A percentile compares a stretch with the other conserved stretches of the same genome.
Conservation (phyloP, 1,284 basidiomycete species). For the Bjerkandera adusta region DNA sequence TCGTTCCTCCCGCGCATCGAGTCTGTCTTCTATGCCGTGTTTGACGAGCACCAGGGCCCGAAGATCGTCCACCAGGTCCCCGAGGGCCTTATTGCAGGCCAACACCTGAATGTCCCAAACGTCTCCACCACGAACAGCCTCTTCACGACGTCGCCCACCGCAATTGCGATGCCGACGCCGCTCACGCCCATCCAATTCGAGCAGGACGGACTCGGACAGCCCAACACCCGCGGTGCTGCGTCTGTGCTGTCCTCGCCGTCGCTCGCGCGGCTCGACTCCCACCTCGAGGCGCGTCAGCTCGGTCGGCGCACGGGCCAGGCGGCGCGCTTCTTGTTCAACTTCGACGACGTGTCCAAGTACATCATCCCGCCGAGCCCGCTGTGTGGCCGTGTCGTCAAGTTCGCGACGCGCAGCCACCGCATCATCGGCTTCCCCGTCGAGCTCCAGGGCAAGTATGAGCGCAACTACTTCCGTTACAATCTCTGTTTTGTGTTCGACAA, state of each 20-base stretch:
- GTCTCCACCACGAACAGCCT: constrained; percentile 19
- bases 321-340: constrained; percentile 76
- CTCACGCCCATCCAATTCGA: constrained; percentile 35
- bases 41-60: constrained; percentile 80
- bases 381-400: constrained; percentile 87
- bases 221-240: constrained; percentile 39
- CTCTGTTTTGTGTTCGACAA: constrained; percentile 96
- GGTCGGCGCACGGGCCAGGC: too few species aligned
- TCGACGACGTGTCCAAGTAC: constrained; percentile 89
- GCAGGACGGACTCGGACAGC: constrained; percentile 30
- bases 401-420: constrained; percentile 69
- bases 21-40: constrained; percentile 86
- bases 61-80: constrained; percentile 90
- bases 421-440: constrained; percentile 89
- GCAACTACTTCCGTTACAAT: constrained; percentile 94
- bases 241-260: constrained; percentile 43
- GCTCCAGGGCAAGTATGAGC: constrained; percentile 68
- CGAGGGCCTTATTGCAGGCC: constrained; percentile 69
- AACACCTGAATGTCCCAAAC: constrained; percentile 4
- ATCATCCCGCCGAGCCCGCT: constrained; percentile 88
- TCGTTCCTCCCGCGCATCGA: constrained; percentile 80
- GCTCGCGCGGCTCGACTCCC: constrained; percentile 38
- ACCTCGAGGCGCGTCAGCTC: too few species aligned
- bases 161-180: constrained; percentile 41
- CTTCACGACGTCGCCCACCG: constrained; percentile 40